Evolutionary conservation across 805 yeast genomes (phyloP).

Genomic region (Maudiozyma turicensis): DNA sequence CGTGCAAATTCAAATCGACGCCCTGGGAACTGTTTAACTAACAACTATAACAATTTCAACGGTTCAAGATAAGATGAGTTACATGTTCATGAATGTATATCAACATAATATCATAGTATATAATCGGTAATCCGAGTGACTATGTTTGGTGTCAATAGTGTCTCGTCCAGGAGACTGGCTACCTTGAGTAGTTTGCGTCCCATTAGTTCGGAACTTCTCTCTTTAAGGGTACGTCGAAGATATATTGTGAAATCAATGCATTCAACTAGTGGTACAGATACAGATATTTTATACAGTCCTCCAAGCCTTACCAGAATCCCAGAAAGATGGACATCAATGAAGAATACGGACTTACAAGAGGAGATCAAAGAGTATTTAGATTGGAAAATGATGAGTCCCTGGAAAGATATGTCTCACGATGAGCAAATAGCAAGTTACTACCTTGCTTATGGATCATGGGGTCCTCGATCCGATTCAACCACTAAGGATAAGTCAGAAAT

Average conservation of each 20-base stretch:
- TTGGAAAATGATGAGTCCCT: conserved; percentile 26
- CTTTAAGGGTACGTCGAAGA: too few species aligned
- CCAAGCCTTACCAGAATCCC: conserved; percentile 26
- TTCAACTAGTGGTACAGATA: background rate
- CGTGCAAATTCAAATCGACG: too few species aligned
- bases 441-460: conserved; percentile 33
- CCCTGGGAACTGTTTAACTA: too few species aligned
- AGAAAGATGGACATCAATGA: conserved; percentile 23
- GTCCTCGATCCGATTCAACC: conserved; percentile 21
- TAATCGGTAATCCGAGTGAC: too few species aligned
- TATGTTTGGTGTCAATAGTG: too few species aligned
- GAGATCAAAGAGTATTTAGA: conserved; percentile 31
- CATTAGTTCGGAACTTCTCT: too few species aligned
- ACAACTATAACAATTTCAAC: too few species aligned
- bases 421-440: conserved; percentile 29
- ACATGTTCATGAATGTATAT: too few species aligned
- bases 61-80: too few species aligned
- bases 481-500: background rate
- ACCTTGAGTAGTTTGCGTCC: too few species aligned
- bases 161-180: too few species aligned
- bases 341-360: conserved; percentile 26
- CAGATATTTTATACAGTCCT: conserved; percentile 13
- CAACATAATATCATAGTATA: too few species aligned
- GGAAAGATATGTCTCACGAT: conserved; percentile 23
- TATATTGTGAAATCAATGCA: background rate